phyloP scores from a whole-genome alignment of 495 filamentous ascomycete genomes.

The Aspergillus funiculosus region DNA sequence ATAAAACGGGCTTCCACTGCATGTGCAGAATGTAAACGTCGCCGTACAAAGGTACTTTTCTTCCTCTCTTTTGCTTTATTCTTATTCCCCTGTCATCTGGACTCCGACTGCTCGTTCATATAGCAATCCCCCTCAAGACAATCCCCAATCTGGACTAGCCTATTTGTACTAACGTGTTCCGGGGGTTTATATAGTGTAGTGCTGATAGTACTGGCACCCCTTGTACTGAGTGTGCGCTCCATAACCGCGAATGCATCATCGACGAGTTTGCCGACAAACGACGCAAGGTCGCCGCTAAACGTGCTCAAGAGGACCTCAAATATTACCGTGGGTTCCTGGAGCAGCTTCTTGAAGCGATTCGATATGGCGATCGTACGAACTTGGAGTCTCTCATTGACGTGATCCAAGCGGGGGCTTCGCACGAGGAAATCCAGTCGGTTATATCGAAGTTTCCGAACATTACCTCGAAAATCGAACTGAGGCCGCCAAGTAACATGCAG shows the following conservation, averaged over 20 bases:
- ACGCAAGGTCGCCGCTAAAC: slow-evolving; percentile 33
- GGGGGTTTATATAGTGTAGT: slow-evolving; percentile 18
- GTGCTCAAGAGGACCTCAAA: slow-evolving; percentile 28
- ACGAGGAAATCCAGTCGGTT: slow-evolving; percentile 18
- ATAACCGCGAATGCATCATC: slow-evolving; percentile 34
- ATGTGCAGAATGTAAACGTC: slow-evolving; percentile 38
- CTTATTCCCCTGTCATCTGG: not conserved
- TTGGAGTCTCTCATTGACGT: slow-evolving; percentile 24
- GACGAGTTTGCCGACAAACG: slow-evolving; percentile 38
- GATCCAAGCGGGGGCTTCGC: slow-evolving; percentile 24
- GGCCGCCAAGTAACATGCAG: not conserved
- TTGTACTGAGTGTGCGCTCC: slow-evolving; percentile 35
- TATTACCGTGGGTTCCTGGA: slow-evolving; percentile 28
- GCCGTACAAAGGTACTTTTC: slow-evolving; percentile 37
- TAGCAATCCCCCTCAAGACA: too few species aligned
- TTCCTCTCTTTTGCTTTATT: not conserved
- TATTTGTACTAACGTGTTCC: not conserved
- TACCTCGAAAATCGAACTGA: not conserved
- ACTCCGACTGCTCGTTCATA: too few species aligned
- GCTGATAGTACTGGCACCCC: slow-evolving; percentile 24
- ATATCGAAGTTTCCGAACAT: not conserved
- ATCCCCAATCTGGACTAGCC: too few species aligned
- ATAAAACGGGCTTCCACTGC: slow-evolving; percentile 39
- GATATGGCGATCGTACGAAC: slow-evolving; percentile 16
- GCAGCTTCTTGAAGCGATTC: slow-evolving; percentile 26